Evolutionary conservation across 2,329 filamentous ascomycete genomes (phyloP), one percentile per base, ranked within the genome.

Genomic region (Aspergillus pseudonomiae): DNA sequence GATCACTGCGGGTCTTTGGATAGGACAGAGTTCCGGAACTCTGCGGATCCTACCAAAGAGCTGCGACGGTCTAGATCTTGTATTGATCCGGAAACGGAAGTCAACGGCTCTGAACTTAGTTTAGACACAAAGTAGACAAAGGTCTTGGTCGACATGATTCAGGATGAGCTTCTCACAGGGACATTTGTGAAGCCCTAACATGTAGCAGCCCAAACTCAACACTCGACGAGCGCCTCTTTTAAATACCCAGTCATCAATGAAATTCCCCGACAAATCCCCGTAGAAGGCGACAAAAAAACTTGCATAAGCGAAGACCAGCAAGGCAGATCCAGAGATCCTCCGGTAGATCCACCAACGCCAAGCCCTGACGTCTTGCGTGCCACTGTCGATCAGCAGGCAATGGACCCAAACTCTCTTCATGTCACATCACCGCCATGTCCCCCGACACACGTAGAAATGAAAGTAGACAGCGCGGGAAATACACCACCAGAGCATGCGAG

Each of bases 401-500:
- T 30, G n/a, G 16, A 28, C n/a, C 26, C 24, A 26, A 30, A 16
- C 46, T 30, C 26, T 5, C 46, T 50, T 9, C 46, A 28, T 50
- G 24, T 50, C 46, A 30, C 46, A 30, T 50, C 46, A n/a, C 26
- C 46, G 30, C 46, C 46, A 50, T 50, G 46, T 7, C 46, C 26
- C 30, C 46, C 46, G 46, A 50, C 14, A 19, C 46, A 10, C 46
- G 46, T 50, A 50, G 46, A 50, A 50, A 50, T 54, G 30, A n/a
- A 12, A 54, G 52, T 26, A 59, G 30, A 43, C 12, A 52, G 2
- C 59, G 64, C 19, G 66, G 71, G 34, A 73, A 70, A 48, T 72
- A 73, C 64, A 73, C 68, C 3, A 71, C 70, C 21, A 73, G 73
- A 41, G 77, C 78, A 4, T 79, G 77, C 52, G 73, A 79, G 57